A percentile compares a stretch with the other conserved stretches of the same genome.
These are phyloP conservation scores for Pseudozyma hubeiensis DNA, from an alignment of 1,284 basidiomycete species.

Conservation along the genomic window DNA sequence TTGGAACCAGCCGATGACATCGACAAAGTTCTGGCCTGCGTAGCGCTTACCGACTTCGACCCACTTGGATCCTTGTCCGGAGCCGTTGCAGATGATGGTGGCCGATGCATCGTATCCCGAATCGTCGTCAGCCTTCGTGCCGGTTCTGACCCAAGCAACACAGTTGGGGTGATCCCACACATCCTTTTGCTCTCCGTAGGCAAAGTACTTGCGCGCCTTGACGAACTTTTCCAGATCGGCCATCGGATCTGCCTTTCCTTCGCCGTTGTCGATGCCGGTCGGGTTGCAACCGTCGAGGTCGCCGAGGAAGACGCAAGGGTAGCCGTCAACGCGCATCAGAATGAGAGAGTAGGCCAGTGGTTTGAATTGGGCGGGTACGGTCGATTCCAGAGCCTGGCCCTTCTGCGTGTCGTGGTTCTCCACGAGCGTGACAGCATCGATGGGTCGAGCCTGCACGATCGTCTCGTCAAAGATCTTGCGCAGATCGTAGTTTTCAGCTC, in stretches of 20 bases:
- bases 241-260: slow-evolving; percentile 69
- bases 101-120: slow-evolving; percentile 52
- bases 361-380: slow-evolving; percentile 74
- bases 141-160: slow-evolving; percentile 55
- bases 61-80: slow-evolving; percentile 49
- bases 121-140: slow-evolving; percentile 30
- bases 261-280: slow-evolving; percentile 43
- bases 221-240: slow-evolving; percentile 71
- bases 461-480: slow-evolving; percentile 74
- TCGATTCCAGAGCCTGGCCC: slow-evolving; percentile 72
- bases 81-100: slow-evolving; percentile 58
- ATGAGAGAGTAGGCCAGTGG: slow-evolving; percentile 83
- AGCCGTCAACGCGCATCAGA: slow-evolving; percentile 82
- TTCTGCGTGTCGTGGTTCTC: slow-evolving; percentile 73
- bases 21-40: slow-evolving; percentile 51
- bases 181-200: slow-evolving; percentile 72
- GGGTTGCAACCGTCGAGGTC: slow-evolving; percentile 76
- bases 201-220: slow-evolving; percentile 72
- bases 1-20: slow-evolving; percentile 57
- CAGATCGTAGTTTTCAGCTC: slow-evolving; percentile 72
- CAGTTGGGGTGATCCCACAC: slow-evolving; percentile 61
- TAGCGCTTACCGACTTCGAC: slow-evolving; percentile 55
- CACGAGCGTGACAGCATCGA: slow-evolving; percentile 75
- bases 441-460: slow-evolving; percentile 73
- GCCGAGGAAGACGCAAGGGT: slow-evolving; percentile 94